Conservation (phyloP, 768 basidiomycete species). For the Hygrocybe punicea region DNA sequence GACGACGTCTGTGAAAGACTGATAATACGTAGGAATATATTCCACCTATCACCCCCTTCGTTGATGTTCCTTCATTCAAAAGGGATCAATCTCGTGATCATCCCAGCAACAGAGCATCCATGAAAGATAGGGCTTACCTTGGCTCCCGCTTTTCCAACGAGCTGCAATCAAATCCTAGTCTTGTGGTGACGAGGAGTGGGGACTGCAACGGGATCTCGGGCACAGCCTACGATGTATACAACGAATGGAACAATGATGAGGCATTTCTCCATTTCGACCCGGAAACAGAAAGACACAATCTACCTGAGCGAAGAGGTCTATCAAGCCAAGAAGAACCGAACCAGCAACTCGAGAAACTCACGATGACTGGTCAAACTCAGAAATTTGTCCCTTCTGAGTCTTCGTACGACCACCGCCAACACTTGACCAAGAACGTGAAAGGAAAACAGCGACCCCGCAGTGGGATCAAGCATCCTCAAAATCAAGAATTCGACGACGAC, state of each 20-base stretch:
- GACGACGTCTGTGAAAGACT: constrained; percentile 18
- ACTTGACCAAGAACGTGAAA: background rate
- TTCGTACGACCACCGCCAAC: background rate
- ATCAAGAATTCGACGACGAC: constrained; percentile 33
- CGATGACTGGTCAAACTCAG: background rate
- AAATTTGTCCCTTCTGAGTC: no score
- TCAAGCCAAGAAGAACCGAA: constrained; percentile 5
- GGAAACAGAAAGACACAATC: constrained; percentile 2
- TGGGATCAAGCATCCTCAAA: constrained; percentile 7
- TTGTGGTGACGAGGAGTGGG: no score
- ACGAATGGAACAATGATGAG: constrained; percentile 23
- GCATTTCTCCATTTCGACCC: constrained; percentile 38
- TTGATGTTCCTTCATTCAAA: background rate
- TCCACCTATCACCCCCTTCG: constrained; percentile 1
- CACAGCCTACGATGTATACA: background rate
- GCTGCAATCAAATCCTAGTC: no score
- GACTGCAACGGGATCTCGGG: no score
- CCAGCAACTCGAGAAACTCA: background rate
- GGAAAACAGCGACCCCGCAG: background rate
- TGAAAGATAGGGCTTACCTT: constrained; percentile 27
- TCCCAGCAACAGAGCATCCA: constrained; percentile 17
- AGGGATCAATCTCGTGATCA: no score
- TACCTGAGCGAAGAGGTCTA: background rate
- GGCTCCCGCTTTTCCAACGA: background rate
- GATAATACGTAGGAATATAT: constrained; percentile 31